Evolutionary conservation across 169 alveolate genomes (phyloP).

Genomic region (Cryptosporidium xiaoi): DNA sequence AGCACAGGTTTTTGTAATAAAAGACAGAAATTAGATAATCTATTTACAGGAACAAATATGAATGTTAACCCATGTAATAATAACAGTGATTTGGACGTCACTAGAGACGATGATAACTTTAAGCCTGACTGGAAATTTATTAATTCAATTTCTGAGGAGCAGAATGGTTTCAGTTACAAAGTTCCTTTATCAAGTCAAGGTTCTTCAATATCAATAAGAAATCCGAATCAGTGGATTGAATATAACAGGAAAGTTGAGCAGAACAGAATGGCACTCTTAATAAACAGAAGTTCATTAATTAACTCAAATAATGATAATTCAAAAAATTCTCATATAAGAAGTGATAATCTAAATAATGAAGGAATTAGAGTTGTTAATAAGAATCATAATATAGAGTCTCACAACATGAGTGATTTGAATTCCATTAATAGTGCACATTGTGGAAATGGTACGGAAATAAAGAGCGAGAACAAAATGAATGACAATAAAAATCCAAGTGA

Average conservation of each 20-base stretch:
- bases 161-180: conserved; percentile 10
- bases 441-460: not conserved
- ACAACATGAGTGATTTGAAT: not conserved
- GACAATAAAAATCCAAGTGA: not conserved
- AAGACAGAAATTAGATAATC: conserved; percentile 19
- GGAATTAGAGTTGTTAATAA: not conserved
- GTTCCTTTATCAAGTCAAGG: conserved; percentile 69
- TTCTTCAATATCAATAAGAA: conserved; percentile 44
- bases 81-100: not conserved
- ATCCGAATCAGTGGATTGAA: conserved; percentile 74
- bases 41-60: not conserved
- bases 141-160: conserved; percentile 24
- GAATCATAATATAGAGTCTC: no score
- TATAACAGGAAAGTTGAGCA: conserved; percentile 71
- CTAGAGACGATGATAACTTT: not conserved
- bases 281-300: not conserved
- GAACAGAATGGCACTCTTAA: conserved; percentile 55
- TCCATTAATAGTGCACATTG: not conserved
- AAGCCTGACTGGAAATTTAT: conserved; percentile 67
- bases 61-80: not conserved
- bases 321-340: not conserved
- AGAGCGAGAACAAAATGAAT: not conserved
- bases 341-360: not conserved
- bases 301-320: not conserved
- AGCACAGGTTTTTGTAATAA: not conserved